Conservation (phyloP, 768 basidiomycete species). For the Lyophyllum atratum region DNA sequence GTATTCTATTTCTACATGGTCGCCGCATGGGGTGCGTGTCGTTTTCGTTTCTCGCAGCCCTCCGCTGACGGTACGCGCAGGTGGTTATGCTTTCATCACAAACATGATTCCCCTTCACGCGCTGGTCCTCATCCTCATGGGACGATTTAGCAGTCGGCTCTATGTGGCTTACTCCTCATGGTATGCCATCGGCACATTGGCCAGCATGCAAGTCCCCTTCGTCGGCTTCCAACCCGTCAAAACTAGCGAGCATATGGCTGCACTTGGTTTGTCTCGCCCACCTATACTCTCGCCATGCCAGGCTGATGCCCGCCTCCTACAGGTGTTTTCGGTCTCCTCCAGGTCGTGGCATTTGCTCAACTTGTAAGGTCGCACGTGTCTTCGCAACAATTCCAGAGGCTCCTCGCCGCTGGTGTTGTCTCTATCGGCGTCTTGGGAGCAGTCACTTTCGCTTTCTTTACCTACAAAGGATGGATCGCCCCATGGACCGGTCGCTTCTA, state of each 20-base stretch:
- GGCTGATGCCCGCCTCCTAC: conserved; percentile 3
- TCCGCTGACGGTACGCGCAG: conserved; percentile 34
- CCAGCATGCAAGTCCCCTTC: conserved; percentile 99
- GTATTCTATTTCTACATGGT: conserved; percentile 99
- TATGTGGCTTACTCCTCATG: conserved; percentile 96
- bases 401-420: conserved; percentile 73
- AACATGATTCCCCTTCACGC: conserved; percentile 99
- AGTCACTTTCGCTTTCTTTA: conserved; percentile 74
- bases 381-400: conserved; percentile 87
- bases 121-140: conserved; percentile 94
- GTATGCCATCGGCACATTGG: conserved; percentile 96
- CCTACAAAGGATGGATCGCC: conserved; percentile 93
- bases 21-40: conserved; percentile 91
- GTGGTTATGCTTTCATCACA: conserved; percentile 99
- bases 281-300: background rate
- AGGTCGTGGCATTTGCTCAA: conserved; percentile 92
- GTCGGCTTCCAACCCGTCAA: conserved; percentile 98
- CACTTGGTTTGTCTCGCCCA: conserved; percentile 63
- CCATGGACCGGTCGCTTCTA: conserved; percentile 99
- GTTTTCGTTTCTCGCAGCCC: conserved; percentile 2
- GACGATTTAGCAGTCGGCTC: conserved; percentile 86
- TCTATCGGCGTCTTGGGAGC: conserved; percentile 72
- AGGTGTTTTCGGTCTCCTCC: conserved; percentile 95
- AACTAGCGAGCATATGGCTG: conserved; percentile 99
- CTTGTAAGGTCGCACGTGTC: conserved; percentile 88